Evolutionary conservation across 306 rosid genomes (phyloP).

Genomic region (Rubus idaeus): DNA sequence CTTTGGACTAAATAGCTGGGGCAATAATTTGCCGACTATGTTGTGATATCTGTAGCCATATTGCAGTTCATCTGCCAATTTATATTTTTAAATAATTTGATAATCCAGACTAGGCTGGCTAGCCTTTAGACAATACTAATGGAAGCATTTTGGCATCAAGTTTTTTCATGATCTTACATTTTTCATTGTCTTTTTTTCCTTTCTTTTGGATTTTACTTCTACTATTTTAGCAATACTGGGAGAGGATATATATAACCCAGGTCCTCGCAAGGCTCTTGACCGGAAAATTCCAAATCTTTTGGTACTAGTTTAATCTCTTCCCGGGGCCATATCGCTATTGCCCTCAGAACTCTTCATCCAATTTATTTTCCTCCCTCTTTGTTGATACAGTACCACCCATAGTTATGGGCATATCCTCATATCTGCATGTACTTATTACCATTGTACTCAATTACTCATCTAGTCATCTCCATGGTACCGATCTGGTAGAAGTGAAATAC

Average conservation of each 20-base stretch:
- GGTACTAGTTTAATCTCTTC: too few species aligned
- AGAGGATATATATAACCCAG: neutral
- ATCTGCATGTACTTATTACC: too few species aligned
- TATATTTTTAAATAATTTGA: neutral
- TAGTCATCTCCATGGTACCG: too few species aligned
- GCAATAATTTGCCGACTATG: neutral
- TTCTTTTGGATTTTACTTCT: neutral
- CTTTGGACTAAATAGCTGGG: neutral
- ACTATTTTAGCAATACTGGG: neutral
- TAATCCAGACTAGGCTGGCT: neutral
- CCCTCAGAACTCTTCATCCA: too few species aligned
- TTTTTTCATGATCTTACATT: neutral
- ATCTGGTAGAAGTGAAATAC: too few species aligned
- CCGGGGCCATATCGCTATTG: too few species aligned
- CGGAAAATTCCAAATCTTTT: neutral
- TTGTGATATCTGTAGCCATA: neutral
- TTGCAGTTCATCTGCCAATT: neutral
- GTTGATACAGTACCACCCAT: too few species aligned
- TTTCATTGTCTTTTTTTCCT: neutral
- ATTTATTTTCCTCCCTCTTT: too few species aligned
- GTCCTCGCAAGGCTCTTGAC: neutral
- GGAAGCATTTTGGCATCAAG: neutral
- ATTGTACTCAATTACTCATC: too few species aligned
- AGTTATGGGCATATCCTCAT: too few species aligned
- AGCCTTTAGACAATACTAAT: neutral